Percentiles rank a stretch among this genome's conserved stretches.
phyloP scores from a whole-genome alignment of 2,329 filamentous ascomycete genomes.

The Pyrenophora graminea region DNA sequence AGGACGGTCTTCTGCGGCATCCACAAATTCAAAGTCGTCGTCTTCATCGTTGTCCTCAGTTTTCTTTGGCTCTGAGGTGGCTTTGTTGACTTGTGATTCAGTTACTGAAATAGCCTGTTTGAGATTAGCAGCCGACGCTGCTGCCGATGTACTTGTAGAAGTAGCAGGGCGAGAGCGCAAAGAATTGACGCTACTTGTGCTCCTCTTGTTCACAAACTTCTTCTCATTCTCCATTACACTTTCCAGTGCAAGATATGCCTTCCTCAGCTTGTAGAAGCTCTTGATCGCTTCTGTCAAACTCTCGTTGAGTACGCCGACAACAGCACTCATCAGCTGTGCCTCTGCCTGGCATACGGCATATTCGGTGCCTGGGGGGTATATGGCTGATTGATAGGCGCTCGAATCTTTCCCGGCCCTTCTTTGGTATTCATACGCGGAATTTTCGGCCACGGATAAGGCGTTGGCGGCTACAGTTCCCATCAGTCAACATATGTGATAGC shows the following conservation, averaged over 20 bases:
- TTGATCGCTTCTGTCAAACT: constrained; percentile 88
- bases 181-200: constrained; percentile 38
- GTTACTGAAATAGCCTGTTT: constrained; percentile 11
- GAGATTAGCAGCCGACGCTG: constrained; percentile 24
- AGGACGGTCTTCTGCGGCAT: constrained; percentile 57
- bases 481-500: not conserved
- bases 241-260: constrained; percentile 83
- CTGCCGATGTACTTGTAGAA: constrained; percentile 14
- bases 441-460: constrained; percentile 75
- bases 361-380: constrained; percentile 85
- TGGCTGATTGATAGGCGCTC: constrained; percentile 59
- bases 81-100: constrained; percentile 11
- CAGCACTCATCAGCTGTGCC: constrained; percentile 84
- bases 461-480: constrained; percentile 62
- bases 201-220: constrained; percentile 55
- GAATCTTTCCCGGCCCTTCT: constrained; percentile 71
- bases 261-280: constrained; percentile 89
- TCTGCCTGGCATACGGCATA: constrained; percentile 83
- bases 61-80: constrained; percentile 10
- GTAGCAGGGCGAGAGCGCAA: constrained; percentile 19
- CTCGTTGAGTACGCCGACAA: constrained; percentile 88
- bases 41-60: constrained; percentile 33
- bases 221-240: constrained; percentile 76
- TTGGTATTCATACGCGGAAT: constrained; percentile 74
- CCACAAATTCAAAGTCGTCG: constrained; percentile 58